phyloP scores from a whole-genome alignment of 2,329 filamentous ascomycete species.

The Colletotrichum caudatum region DNA sequence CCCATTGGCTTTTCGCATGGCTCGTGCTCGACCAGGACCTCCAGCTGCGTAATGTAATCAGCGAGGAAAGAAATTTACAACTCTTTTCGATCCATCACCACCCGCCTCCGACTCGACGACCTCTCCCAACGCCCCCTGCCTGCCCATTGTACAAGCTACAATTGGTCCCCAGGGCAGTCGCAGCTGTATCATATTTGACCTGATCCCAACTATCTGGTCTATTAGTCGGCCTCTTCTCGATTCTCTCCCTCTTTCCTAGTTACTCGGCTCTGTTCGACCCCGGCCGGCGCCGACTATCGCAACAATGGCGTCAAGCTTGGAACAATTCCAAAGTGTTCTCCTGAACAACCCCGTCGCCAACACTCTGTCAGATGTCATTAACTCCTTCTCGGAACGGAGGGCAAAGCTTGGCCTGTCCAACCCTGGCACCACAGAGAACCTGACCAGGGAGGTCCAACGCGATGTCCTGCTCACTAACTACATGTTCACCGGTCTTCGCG shows the following conservation, averaged over 20 bases:
- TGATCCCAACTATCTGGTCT: slow-evolving; percentile 10
- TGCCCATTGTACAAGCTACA: slow-evolving; percentile 37
- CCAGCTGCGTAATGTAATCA: slow-evolving; percentile 40
- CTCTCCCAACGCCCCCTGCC: slow-evolving; percentile 31
- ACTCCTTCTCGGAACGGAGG: slow-evolving; percentile 85
- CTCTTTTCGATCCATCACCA: slow-evolving; percentile 31
- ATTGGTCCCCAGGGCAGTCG: slow-evolving; percentile 30
- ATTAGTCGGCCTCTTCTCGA: slow-evolving; percentile 42
- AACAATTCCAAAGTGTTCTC: slow-evolving; percentile 69
- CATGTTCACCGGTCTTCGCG: slow-evolving; percentile 95
- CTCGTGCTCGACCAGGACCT: slow-evolving; percentile 40
- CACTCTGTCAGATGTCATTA: slow-evolving; percentile 81
- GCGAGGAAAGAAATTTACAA: slow-evolving; percentile 44
- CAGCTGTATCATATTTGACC: slow-evolving; percentile 19
- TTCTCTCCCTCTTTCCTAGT: slow-evolving; percentile 42
- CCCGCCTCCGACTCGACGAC: slow-evolving; percentile 36
- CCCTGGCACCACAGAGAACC: slow-evolving; percentile 90
- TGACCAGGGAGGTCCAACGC: slow-evolving; percentile 92
- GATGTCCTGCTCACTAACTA: slow-evolving; percentile 97
- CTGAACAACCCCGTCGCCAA: slow-evolving; percentile 79
- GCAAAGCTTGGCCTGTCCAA: slow-evolving; percentile 90
- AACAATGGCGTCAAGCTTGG: slow-evolving; percentile 63
- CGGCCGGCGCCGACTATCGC: slow-evolving; percentile 46
- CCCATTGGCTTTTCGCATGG: slow-evolving; percentile 32
- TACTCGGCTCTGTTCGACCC: slow-evolving; percentile 46